Percentiles rank a stretch among this genome's conserved stretches.
Conservation (phyloP, 2,329 filamentous ascomycete species). For the Stagonosporopsis rhizophila region DNA sequence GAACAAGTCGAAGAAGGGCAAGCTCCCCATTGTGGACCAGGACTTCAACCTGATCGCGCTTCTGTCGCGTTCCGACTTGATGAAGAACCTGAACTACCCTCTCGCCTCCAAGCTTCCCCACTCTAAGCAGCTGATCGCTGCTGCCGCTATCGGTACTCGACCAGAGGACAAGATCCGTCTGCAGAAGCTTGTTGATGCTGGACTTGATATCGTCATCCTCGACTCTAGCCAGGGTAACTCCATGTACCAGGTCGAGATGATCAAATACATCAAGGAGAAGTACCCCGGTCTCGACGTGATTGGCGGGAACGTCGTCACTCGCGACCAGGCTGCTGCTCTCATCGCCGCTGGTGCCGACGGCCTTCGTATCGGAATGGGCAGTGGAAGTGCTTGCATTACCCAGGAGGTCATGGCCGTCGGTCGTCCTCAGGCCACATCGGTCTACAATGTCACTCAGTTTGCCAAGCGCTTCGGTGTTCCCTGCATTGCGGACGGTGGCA, state of each 20-base stretch:
- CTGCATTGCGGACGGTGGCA: slow-evolving; percentile 96
- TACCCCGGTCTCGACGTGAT: slow-evolving; percentile 92
- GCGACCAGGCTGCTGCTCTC: slow-evolving; percentile 89
- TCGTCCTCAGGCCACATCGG: slow-evolving; percentile 90
- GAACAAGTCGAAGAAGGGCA: slow-evolving; percentile 96
- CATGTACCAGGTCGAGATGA: slow-evolving; percentile 98
- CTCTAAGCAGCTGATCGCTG: slow-evolving; percentile 96
- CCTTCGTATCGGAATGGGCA: slow-evolving; percentile 98
- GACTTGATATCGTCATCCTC: slow-evolving; percentile 91
- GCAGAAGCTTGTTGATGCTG: slow-evolving; percentile 87
- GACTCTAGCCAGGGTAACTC: slow-evolving; percentile 98
- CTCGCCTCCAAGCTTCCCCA: slow-evolving; percentile 94
- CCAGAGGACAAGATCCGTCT: slow-evolving; percentile 90
- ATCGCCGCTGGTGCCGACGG: slow-evolving; percentile 96
- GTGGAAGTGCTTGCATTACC: slow-evolving; percentile 96
- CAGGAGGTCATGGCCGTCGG: slow-evolving; percentile 99
- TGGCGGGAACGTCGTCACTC: slow-evolving; percentile 96
- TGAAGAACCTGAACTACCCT: slow-evolving; percentile 98
- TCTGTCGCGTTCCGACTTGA: slow-evolving; percentile 76
- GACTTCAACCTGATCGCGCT: slow-evolving; percentile 72
- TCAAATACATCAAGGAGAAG: slow-evolving; percentile 91
- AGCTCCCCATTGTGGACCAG: slow-evolving; percentile 89
- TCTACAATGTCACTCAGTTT: slow-evolving; percentile 88
- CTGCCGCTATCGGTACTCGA: slow-evolving; percentile 92
- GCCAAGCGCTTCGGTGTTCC: slow-evolving; percentile 93